Base-by-base conservation (phyloP, 805 yeast species). In the Metschnikowia peoriensis region DNA sequence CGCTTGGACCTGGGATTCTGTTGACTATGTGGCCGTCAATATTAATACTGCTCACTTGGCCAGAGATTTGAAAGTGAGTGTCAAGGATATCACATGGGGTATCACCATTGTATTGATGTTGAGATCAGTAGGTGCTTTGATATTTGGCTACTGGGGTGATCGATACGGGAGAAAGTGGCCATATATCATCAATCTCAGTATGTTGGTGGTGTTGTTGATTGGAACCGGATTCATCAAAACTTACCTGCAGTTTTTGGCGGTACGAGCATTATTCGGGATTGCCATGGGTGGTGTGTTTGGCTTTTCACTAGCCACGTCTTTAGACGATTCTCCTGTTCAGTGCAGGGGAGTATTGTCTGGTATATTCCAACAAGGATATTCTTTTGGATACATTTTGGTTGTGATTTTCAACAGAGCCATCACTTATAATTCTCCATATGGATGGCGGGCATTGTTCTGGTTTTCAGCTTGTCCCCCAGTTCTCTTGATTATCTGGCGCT, bases 291-390 rank as follows among this genome's bases (percentile, higher is more conserved):
- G 89, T 51, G 71, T 84, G 47, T 86, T 77, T 61, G 89, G 88
- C 34, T 79, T 82, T 52, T 80, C 84, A 35, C 79, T 85, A 32
- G 86, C 87, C 10, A 81, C 85, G 5, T 84, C 89, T 6, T 73
- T 86, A 32, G 89, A 84, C 57, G 87, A 85, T 61, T 77, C 83
- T 46, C 89, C 89, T 1, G 65, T 65, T 2, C 72, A 69, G 28
- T 82, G 85, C 35, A 72, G 81, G 67, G 86, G 88, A 46, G 75
- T 84, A 52, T 67, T 85, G 46, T 79, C 85, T 34, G 89, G 89
- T 49, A 66, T 88, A 41, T 81, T 89, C 64, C 96, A 88, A 68
- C 87, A 88, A 66, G 96, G 96, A 55, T 89, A 85, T 59, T 85
- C 88, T 0, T 77, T 85, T 45, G 90, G 90, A 15, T 85, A 84